A percentile compares a stretch with the other conserved stretches of the same genome.
phyloP scores from a whole-genome alignment of 2,329 filamentous ascomycete species.

The Fusarium continuum region DNA sequence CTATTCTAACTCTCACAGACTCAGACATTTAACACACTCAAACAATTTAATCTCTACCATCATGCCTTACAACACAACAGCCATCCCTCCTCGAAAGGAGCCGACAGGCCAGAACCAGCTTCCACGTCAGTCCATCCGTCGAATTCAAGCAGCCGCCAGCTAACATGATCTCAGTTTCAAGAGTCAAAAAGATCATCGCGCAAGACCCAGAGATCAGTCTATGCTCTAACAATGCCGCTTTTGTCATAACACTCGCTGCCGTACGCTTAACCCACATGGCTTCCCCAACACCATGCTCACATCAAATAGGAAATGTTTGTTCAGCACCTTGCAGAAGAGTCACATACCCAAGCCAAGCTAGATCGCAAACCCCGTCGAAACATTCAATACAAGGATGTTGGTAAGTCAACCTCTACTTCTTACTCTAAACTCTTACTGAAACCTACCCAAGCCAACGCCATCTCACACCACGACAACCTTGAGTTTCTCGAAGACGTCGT shows the following conservation, averaged over 20 bases:
- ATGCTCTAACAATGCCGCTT: constrained; percentile 93
- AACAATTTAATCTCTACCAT: not conserved
- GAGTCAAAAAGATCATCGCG: constrained; percentile 94
- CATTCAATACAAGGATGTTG: constrained; percentile 94
- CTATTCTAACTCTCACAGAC: constrained; percentile 5
- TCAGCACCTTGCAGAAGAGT: constrained; percentile 86
- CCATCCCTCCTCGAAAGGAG: constrained; percentile 82
- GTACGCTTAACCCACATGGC: constrained; percentile 56
- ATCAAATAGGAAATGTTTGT: constrained; percentile 87
- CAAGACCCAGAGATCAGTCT: constrained; percentile 85
- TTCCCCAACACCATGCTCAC: not conserved
- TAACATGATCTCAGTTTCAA: constrained; percentile 70
- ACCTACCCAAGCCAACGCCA: constrained; percentile 75
- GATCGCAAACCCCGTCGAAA: constrained; percentile 93
- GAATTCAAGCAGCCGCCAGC: constrained; percentile 7
- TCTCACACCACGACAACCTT: constrained; percentile 89
- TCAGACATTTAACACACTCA: not conserved
- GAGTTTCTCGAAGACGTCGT: constrained; percentile 94
- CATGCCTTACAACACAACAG: constrained; percentile 92
- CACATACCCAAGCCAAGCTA: constrained; percentile 86
- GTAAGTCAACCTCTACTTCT: constrained; percentile 56
- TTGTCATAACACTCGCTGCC: constrained; percentile 91
- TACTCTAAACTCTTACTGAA: constrained; percentile 2
- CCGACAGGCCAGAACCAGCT: constrained; percentile 86
- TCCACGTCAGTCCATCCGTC: constrained; percentile 71